Conservation (phyloP, 305 asterid genomes). For the Solanum aculeatissimum region DNA sequence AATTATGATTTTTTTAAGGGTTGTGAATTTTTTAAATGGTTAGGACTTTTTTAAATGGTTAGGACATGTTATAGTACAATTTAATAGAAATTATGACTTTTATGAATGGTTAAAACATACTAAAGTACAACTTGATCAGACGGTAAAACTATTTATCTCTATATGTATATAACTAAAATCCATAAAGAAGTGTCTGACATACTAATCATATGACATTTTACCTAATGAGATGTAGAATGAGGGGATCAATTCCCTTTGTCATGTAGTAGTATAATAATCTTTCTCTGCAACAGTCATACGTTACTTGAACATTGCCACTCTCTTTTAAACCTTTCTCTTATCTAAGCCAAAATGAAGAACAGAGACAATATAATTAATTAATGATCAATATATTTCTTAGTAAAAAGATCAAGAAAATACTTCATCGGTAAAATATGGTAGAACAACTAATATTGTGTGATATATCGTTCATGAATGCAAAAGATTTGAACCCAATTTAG, state of each 20-base stretch:
- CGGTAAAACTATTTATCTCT: neutral
- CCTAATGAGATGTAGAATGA: constrained; percentile 34
- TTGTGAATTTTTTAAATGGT: too few relatives aligned
- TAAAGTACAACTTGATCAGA: too few relatives aligned
- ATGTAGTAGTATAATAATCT: constrained; percentile 46
- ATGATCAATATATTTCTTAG: neutral
- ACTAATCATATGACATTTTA: neutral
- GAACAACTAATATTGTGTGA: neutral
- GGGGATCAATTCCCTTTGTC: constrained; percentile 54
- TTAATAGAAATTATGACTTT: too few relatives aligned
- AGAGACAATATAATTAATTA: too few relatives aligned
- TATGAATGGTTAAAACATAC: too few relatives aligned
- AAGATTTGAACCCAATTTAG: neutral
- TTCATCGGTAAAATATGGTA: neutral
- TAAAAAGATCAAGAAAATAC: neutral
- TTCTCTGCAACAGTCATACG: constrained; percentile 60
- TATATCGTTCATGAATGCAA: neutral
- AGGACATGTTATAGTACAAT: too few relatives aligned
- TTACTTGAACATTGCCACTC: constrained; percentile 67
- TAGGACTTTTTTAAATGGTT: too few relatives aligned
- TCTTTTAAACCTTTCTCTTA: constrained; percentile 63
- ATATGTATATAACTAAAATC: neutral
- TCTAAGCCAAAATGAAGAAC: constrained; percentile 24
- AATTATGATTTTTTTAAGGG: too few relatives aligned
- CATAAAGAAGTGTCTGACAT: neutral